phyloP scores from a whole-genome alignment of 2,329 filamentous ascomycete species.

The Pestalotiopsis sp. region DNA sequence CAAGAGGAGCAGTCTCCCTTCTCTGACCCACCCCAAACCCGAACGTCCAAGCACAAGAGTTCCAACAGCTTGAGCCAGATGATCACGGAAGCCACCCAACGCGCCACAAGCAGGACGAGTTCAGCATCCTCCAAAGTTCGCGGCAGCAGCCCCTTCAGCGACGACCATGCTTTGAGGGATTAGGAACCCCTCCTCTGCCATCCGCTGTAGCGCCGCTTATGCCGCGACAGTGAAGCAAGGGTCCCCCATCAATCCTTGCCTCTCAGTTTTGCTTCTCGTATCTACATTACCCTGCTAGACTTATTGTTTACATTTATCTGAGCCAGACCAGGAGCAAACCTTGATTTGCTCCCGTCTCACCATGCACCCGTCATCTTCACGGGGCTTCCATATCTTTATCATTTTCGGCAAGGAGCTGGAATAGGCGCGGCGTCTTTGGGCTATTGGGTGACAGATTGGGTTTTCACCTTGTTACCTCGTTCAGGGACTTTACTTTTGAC shows the following conservation, averaged over 20 bases:
- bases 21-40: conserved; percentile 50
- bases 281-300: conserved; percentile 8
- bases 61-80: conserved; percentile 56
- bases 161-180: conserved; percentile 34
- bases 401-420: conserved; percentile 9
- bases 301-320: conserved; percentile 3
- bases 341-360: background rate
- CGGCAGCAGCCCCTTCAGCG: conserved; percentile 32
- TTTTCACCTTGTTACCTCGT: background rate
- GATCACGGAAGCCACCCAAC: conserved; percentile 53
- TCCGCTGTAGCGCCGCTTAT: background rate
- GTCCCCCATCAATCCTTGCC: background rate
- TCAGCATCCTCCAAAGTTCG: conserved; percentile 19
- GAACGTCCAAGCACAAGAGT: conserved; percentile 35
- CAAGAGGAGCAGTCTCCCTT: conserved; percentile 60
- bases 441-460: conserved; percentile 4
- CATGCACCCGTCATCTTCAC: conserved; percentile 4
- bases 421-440: conserved; percentile 10
- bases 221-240: conserved; percentile 12
- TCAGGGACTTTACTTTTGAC: background rate
- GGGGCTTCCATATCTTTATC: conserved; percentile 1
- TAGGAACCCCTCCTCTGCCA: conserved; percentile 14
- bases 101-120: conserved; percentile 37
- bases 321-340: background rate
- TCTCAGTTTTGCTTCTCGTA: conserved; percentile 10